Base-by-base conservation (phyloP, 2,329 filamentous ascomycete species). In the Lachnellula cervina region DNA sequence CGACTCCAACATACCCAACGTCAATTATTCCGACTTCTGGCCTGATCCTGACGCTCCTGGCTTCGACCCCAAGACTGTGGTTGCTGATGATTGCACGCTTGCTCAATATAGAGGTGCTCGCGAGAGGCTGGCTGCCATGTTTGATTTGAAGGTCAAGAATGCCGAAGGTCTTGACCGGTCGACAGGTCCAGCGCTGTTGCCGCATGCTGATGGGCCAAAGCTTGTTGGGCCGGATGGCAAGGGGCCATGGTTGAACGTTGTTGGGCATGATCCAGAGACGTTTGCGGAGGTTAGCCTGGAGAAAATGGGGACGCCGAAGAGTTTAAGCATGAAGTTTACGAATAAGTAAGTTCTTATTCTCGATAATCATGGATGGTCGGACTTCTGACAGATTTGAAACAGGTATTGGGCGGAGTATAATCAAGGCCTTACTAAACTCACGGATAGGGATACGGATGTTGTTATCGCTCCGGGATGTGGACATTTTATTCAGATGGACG, bases 391-490 rank as follows among this genome's bases (percentile, higher is more conserved):
- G 42, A 51, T 6, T 32, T 8, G n/a, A 23, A 40, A 43, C 42
- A 71, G 67, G 7, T 66, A 67, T 54, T 72, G 69, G 69, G 56
- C 63, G 5, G 59, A 65, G 58, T 71, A 71, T 49, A 71, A 72
- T 44, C 45, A 66, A 38, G 66, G 61, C 17, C 58, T 71, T 17
- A 63, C 61, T 25, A 49, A 57, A 38, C 61, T 71, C 48, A 71
- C 67, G 8, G 63, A 67, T 40, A 45, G 59, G 16, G 63, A 63
- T 8, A 64, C 59, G 23, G 63, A 60, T 2, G 65, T 68, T 4
- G 40, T 67, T 2, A 69, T 71, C 47, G 68, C 68, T 4, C 64
- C 63, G 23, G 63, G 64, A n/a, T 64, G 57, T 59, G 69, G 69
- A 0, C 69, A 72, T 55, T 70, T 72, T 32, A 62, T 71, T 16